A percentile compares a stretch with the other conserved stretches of the same genome.
Conservation (phyloP, 306 rosid species). For the Datisca glomerata region DNA sequence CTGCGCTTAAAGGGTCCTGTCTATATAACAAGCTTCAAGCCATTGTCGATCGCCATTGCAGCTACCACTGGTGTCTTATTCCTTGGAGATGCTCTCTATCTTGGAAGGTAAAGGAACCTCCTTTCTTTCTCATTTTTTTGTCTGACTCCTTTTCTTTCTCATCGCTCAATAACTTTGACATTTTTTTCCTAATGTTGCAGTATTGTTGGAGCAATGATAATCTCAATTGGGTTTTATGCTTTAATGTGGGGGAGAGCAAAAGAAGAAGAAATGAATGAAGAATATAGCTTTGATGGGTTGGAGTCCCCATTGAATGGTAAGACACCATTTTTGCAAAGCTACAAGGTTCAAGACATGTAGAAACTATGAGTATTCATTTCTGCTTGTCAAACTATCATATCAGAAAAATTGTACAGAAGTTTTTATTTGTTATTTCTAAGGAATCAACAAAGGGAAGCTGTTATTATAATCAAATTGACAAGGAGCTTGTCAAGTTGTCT, state of each 20-base stretch:
- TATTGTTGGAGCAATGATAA: neutral
- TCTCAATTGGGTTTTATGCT: neutral
- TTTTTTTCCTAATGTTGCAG: neutral
- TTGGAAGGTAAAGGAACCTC: constrained; percentile 21
- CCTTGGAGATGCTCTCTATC: constrained; percentile 18
- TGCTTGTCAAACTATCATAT: no score
- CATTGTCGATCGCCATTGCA: constrained; percentile 21
- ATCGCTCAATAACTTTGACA: neutral
- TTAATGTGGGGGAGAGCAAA: neutral
- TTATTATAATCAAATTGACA: no score
- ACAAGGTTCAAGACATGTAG: no score
- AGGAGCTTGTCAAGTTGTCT: no score
- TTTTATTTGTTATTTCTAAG: no score
- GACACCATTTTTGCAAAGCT: no score
- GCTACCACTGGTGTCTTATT: constrained; percentile 13
- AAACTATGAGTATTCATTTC: no score
- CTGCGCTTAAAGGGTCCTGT: constrained; percentile 18
- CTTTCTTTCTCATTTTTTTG: neutral
- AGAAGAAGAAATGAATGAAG: no score
- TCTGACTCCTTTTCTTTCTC: neutral
- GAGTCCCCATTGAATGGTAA: no score
- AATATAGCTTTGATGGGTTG: no score
- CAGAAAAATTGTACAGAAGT: no score
- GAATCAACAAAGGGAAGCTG: no score
- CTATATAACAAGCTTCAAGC: constrained; percentile 19